These are phyloP conservation scores for Hypseocharis bilobata DNA, from an alignment of 441 rosid genomes.

Conservation along the genomic window DNA sequence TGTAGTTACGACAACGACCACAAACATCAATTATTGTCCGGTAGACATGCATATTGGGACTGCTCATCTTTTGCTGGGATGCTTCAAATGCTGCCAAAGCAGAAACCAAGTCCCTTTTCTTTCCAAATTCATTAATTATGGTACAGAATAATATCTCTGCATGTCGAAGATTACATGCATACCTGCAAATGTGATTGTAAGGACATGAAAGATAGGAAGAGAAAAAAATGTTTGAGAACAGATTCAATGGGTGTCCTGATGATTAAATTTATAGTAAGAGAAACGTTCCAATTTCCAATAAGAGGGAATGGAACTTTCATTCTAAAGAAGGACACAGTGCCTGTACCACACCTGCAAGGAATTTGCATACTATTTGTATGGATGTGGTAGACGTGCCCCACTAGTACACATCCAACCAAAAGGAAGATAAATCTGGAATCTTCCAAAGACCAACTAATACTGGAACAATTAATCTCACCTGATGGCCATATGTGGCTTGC, in stretches of 20 bases:
- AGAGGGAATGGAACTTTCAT: background rate
- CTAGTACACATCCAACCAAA: background rate
- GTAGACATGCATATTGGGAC: conserved; percentile 63
- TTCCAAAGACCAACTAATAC: background rate
- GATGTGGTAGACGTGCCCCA: background rate
- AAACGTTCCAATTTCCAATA: background rate
- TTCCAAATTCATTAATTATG: conserved; percentile 63
- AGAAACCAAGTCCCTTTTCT: conserved; percentile 57
- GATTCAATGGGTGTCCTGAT: background rate
- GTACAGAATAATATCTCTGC: conserved; percentile 56
- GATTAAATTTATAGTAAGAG: conserved; percentile 5
- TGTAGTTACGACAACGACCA: conserved; percentile 61
- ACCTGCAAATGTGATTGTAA: conserved; percentile 44
- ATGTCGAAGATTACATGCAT: conserved; percentile 52
- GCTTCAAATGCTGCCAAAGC: conserved; percentile 66
- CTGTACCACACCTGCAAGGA: background rate
- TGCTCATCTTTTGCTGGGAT: conserved; percentile 37
- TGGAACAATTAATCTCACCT: conserved; percentile 37
- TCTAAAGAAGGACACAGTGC: background rate
- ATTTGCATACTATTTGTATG: no score
- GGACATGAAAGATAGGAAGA: conserved; percentile 17
- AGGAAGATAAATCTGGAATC: background rate
- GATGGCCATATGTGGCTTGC: conserved; percentile 52
- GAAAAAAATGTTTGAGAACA: background rate
- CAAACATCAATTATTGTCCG: conserved; percentile 73